Evolutionary conservation across 1,139 yeast species (phyloP).

Genomic region (Scheffersomyces quercinus): DNA sequence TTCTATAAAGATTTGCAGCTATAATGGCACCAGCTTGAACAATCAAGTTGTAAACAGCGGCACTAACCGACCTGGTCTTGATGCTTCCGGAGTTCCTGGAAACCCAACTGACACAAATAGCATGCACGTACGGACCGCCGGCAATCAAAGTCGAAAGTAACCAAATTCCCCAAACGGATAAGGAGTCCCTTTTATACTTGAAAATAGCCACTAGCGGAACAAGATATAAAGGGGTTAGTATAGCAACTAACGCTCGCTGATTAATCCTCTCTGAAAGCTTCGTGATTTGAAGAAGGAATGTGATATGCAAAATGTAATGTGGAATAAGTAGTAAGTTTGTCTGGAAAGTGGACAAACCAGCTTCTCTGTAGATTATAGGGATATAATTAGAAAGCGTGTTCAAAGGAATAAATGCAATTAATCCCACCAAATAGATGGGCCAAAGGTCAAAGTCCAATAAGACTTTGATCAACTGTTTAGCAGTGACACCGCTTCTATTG

Average conservation of each 20-base stretch:
- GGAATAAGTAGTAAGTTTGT: slow-evolving; percentile 18
- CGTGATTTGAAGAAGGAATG: slow-evolving; percentile 13
- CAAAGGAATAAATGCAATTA: slow-evolving; percentile 16
- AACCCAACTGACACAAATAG: slow-evolving; percentile 60
- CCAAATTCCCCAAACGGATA: slow-evolving; percentile 52
- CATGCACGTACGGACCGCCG: slow-evolving; percentile 55
- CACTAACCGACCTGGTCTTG: slow-evolving; percentile 56
- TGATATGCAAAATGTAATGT: slow-evolving; percentile 13
- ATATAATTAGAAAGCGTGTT: slow-evolving; percentile 15
- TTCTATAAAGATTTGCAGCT: slow-evolving; percentile 55
- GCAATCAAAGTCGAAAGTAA: slow-evolving; percentile 45
- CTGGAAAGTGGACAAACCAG: slow-evolving; percentile 18
- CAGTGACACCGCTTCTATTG: slow-evolving; percentile 14
- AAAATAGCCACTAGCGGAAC: slow-evolving; percentile 9
- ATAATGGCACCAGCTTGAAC: slow-evolving; percentile 58
- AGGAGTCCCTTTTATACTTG: slow-evolving; percentile 4
- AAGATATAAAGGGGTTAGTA: slow-evolving; percentile 8
- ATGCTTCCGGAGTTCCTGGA: slow-evolving; percentile 63
- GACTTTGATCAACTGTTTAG: slow-evolving; percentile 11
- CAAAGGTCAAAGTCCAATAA: slow-evolving; percentile 18
- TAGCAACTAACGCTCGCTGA: slow-evolving; percentile 8
- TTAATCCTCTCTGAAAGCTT: slow-evolving; percentile 15
- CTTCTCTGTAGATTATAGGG: slow-evolving; percentile 14
- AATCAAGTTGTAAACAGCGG: slow-evolving; percentile 63
- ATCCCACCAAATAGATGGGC: slow-evolving; percentile 18